A percentile compares a stretch with the other conserved stretches of the same genome.
Evolutionary conservation across 768 basidiomycete species (phyloP).

Genomic region (Cystobasidium onofrii): DNA sequence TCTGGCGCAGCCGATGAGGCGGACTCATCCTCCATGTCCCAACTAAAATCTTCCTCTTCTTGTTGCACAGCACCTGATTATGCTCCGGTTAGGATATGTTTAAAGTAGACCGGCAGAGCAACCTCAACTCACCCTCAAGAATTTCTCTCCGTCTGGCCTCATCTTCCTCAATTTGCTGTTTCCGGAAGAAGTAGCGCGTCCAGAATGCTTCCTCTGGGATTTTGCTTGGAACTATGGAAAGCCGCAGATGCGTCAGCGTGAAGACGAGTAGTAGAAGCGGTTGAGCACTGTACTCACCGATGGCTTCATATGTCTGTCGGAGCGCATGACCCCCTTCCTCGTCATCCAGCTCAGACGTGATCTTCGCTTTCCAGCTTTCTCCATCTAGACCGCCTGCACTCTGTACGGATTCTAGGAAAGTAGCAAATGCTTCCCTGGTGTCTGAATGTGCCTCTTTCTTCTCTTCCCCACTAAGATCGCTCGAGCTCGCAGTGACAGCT

Average conservation of each 20-base stretch:
- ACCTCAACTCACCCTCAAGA: slow-evolving; percentile 55
- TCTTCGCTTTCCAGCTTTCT: slow-evolving; percentile 54
- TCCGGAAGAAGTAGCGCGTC: slow-evolving; percentile 80
- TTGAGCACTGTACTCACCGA: background rate
- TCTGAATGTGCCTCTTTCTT: slow-evolving; percentile 38
- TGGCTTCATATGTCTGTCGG: background rate
- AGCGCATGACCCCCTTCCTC: slow-evolving; percentile 43
- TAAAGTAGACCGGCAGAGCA: background rate
- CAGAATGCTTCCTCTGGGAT: slow-evolving; percentile 57
- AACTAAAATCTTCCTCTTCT: slow-evolving; percentile 70
- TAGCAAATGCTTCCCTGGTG: slow-evolving; percentile 30
- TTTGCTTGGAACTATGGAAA: slow-evolving; percentile 21
- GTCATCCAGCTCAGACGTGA: slow-evolving; percentile 50
- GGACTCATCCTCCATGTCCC: slow-evolving; percentile 78
- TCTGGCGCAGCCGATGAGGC: slow-evolving; percentile 1
- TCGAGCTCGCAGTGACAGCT: background rate
- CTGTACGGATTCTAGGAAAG: slow-evolving; percentile 45
- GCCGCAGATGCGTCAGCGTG: background rate
- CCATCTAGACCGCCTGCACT: slow-evolving; percentile 56
- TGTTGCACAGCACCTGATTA: slow-evolving; percentile 54
- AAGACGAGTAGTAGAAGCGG: background rate
- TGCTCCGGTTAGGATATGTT: too few relatives aligned
- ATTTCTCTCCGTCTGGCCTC: slow-evolving; percentile 60
- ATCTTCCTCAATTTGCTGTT: slow-evolving; percentile 38
- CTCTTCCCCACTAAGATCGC: slow-evolving; percentile 3